Evolutionary conservation across 1,284 basidiomycete species (phyloP), one percentile per base, ranked within the genome.

Genomic region (Marasmius tenuissimus): DNA sequence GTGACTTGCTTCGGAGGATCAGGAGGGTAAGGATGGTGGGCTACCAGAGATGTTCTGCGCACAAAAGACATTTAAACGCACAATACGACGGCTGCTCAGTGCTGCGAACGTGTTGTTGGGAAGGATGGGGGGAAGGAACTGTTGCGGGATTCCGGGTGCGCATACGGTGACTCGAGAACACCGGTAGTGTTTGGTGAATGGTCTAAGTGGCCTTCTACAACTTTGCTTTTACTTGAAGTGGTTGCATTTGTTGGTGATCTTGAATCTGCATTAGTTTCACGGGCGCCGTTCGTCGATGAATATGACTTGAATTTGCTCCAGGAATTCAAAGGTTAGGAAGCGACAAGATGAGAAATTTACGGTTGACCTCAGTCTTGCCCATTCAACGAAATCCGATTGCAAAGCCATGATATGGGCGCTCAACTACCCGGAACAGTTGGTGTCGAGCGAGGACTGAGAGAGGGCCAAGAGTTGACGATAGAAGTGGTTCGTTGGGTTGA

Each of bases 271-370:
- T 64, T 67, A 89, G 89, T 92, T 10, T 86, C 90, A 2, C 80
- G 91, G 2, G 89, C 90, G 0, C 76, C 92, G 37, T 92, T 93
- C 67, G 84, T 92, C 53, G 90, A 92, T 70, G 91, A 93, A 69
- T 86, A 89, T 67, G 91, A 91, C 3, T 76, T 93, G 40, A 83
- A 85, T 3, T 75, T 93, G 39, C 76, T 83, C 45, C 74, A 75
- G 47, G 82, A 85, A 18, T 56, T 40, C 72, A 22, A 68, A 70
- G 66, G 87, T 89, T 72, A 73, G 65, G 60, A 55, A 66, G 61
- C 79, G 78, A 65, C 71, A 78, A 47, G 22, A 42, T 34, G 47
- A 62, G 27, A 62, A 51, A 34, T 38, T 37, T 12, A 2, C 4
- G 4, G 53, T 16, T 8, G 57, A 50, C 18, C 7, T 39, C 42